phyloP scores from a whole-genome alignment of 805 yeast species.

The Naumovozyma castellii region DNA sequence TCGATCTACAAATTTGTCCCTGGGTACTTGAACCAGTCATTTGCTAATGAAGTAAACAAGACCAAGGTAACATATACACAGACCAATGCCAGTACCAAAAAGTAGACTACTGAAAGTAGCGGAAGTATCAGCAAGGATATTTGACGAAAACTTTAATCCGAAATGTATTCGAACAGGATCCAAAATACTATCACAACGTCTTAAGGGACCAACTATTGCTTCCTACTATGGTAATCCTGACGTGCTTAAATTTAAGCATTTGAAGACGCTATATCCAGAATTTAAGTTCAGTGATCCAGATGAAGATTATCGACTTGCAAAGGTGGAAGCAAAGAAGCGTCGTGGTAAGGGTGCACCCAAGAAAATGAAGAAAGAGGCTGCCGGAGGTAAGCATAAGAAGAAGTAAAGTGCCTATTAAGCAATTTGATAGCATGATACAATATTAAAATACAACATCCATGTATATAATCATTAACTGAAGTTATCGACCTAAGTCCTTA shows the following conservation, averaged over 20 bases:
- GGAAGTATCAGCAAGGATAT: slow-evolving; percentile 53
- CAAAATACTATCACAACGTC: slow-evolving; percentile 54
- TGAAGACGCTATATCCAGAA: slow-evolving; percentile 43
- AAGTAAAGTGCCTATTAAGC: slow-evolving; percentile 25
- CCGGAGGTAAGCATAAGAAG: slow-evolving; percentile 32
- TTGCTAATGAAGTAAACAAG: no score
- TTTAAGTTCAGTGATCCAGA: slow-evolving; percentile 51
- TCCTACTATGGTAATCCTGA: slow-evolving; percentile 69
- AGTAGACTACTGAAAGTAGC: slow-evolving; percentile 46
- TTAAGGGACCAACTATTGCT: slow-evolving; percentile 64
- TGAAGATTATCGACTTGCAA: slow-evolving; percentile 58
- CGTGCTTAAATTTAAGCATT: slow-evolving; percentile 52
- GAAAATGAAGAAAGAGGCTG: slow-evolving; percentile 45
- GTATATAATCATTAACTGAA: not conserved
- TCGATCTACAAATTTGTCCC: no score
- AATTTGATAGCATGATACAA: not conserved
- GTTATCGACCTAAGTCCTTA: no score
- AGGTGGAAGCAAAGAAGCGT: slow-evolving; percentile 60
- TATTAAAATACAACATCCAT: not conserved
- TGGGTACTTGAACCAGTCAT: no score
- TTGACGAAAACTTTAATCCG: slow-evolving; percentile 66
- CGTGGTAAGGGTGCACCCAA: slow-evolving; percentile 87
- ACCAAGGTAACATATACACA: no score
- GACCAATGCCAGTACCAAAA: slow-evolving; percentile 33
- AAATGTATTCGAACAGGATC: slow-evolving; percentile 58